These are phyloP conservation scores for Phycomyces blakesleeanus DNA, from an alignment of 192 early-diverging fungal species.

Conservation along the genomic window DNA sequence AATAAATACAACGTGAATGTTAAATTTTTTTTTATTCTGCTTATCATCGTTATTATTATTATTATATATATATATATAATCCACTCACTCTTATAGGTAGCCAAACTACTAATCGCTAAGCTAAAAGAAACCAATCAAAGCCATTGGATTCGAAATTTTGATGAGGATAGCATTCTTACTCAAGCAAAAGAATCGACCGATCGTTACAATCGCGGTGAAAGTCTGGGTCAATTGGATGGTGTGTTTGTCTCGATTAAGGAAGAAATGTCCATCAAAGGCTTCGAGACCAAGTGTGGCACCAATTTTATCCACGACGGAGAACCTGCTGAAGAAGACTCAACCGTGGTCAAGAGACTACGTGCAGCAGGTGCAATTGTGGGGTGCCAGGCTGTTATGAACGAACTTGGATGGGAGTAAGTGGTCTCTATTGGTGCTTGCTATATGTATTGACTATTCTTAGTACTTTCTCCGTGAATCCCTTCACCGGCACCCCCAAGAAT, in stretches of 20 bases:
- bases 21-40: background rate
- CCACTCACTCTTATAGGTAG: constrained; percentile 35
- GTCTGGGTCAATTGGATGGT: constrained; percentile 67
- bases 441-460: constrained; percentile 10
- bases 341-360: constrained; percentile 45
- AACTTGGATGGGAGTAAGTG: constrained; percentile 58
- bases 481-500: constrained; percentile 56
- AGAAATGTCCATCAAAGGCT: constrained; percentile 58
- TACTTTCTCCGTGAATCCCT: constrained; percentile 63
- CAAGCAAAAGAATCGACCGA: constrained; percentile 54
- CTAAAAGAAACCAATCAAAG: constrained; percentile 19
- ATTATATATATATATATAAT: background rate
- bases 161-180: constrained; percentile 33
- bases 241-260: constrained; percentile 74
- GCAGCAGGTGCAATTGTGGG: constrained; percentile 60
- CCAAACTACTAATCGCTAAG: constrained; percentile 22
- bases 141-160: constrained; percentile 23
- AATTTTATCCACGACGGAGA: constrained; percentile 50
- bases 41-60: background rate
- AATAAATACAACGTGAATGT: background rate
- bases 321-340: constrained; percentile 47
- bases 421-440: background rate
- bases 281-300: constrained; percentile 56
- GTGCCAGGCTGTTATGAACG: constrained; percentile 73
- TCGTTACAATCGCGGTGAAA: constrained; percentile 44